Base-by-base conservation (phyloP, 2,329 filamentous ascomycete species). In the Grosmannia serpens region DNA sequence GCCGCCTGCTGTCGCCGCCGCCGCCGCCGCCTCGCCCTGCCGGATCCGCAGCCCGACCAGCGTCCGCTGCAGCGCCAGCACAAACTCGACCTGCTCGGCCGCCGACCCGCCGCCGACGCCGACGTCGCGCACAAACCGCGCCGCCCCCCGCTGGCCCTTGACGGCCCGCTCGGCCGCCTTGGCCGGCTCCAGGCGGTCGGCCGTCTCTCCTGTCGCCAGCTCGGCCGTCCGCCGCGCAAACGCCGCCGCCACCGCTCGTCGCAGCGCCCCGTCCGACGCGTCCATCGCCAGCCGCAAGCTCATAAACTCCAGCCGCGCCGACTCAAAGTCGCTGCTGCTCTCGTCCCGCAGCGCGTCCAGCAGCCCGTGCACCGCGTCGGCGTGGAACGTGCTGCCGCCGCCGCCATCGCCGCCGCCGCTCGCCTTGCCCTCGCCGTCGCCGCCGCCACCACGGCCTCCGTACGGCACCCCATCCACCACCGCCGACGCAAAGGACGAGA, bases 281-380 rank as follows among this genome's bases (percentile, higher is more conserved):
- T 97, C 90, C 66, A 88, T 89, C 58, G 86, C 87, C 70, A 99
- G 89, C 13, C 92, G 87, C n/a, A 97, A 78, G 53, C 90, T 89
- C 76, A 91, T 95, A 62, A 99, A 88, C 70, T 99, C 94, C 38
- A 97, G 82, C 69, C 92, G 90, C 55, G 83, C 82, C 2, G 78
- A 78, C 67, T 96, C 91, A 63, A 95, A 94, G 68, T 95, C 89
- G 11, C 84, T 82, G 13, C 84, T 82, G 17, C 83, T 81, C 26
- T 85, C 87, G 61, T 84, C 81, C 56, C 87, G 86, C 49, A 97
- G 78, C 27, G 90, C 88, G 67, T 96, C 91, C 62, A 91, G 80
- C n/a, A 97, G 81, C 61, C 89, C 92, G 63, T 85, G 79, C 3
- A 92, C 88, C 29, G 92, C 92, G 67, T 96, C 92, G 61, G 86